Percentiles rank a stretch among this genome's conserved stretches.
phyloP scores from a whole-genome alignment of 2,329 filamentous ascomycete species.

The Xylaria sp. region DNA sequence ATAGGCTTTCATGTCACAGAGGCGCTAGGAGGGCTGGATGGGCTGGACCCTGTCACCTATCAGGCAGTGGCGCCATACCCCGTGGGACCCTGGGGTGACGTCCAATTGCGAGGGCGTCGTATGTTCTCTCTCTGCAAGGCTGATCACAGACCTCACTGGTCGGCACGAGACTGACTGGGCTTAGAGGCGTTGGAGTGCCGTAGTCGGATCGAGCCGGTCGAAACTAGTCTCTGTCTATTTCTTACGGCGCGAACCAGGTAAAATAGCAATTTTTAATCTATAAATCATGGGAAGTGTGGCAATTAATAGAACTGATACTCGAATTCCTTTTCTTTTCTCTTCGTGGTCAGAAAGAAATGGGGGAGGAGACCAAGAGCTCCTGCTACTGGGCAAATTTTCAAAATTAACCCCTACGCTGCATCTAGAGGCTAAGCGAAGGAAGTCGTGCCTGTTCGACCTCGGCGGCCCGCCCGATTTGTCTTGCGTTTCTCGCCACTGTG shows the following conservation, averaged over 20 bases:
- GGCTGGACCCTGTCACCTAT: neutral
- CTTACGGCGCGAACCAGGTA: neutral
- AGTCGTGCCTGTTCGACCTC: too few species aligned
- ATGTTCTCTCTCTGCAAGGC: constrained; percentile 4
- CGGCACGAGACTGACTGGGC: neutral
- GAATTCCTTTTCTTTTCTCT: neutral
- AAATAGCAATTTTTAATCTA: neutral
- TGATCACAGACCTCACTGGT: neutral
- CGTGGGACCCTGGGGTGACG: neutral
- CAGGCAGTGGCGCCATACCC: neutral
- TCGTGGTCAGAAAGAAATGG: neutral
- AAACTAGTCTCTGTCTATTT: neutral
- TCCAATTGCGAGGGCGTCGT: neutral
- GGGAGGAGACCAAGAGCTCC: neutral
- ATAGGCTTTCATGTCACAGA: neutral
- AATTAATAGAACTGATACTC: neutral
- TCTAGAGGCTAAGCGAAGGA: too few species aligned
- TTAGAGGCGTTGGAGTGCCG: neutral
- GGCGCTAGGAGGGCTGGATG: neutral
- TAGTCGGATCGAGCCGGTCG: constrained; percentile 9
- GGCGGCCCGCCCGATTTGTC: too few species aligned
- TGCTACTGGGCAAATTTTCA: too few species aligned
- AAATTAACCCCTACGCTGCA: too few species aligned
- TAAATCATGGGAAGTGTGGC: constrained; percentile 1
- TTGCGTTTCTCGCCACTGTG: too few species aligned